phyloP scores from a whole-genome alignment of 192 early-diverging fungal genomes.

The Coemansia sp. region DNA sequence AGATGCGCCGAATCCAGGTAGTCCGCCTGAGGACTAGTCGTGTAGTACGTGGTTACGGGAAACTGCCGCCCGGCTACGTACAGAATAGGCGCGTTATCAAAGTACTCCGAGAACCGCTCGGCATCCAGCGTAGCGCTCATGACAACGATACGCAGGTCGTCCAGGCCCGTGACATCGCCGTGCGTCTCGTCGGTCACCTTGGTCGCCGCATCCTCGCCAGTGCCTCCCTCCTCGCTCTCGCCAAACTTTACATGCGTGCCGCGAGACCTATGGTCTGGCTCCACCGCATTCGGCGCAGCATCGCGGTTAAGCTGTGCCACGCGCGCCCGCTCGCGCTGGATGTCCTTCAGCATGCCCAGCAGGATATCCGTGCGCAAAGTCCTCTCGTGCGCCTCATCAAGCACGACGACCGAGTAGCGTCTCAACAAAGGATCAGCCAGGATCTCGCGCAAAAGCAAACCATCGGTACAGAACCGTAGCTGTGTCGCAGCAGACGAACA shows the following conservation, averaged over 20 bases:
- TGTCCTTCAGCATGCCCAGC: conserved; percentile 92
- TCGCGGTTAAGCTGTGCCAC: conserved; percentile 63
- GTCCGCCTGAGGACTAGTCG: conserved; percentile 62
- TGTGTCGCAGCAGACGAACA: conserved; percentile 70
- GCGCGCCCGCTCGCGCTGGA: conserved; percentile 77
- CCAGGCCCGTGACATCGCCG: conserved; percentile 35
- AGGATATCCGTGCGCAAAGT: conserved; percentile 97
- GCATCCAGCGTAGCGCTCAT: conserved; percentile 99
- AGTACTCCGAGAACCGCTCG: conserved; percentile 52
- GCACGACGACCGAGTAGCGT: conserved; percentile 93
- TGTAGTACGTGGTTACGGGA: conserved; percentile 80
- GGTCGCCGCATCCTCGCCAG: too few relatives aligned
- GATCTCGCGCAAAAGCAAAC: conserved; percentile 94
- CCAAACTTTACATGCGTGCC: conserved; percentile 32
- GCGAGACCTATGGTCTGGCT: conserved; percentile 21
- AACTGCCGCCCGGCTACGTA: conserved; percentile 67
- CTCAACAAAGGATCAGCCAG: conserved; percentile 81
- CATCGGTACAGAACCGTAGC: conserved; percentile 99
- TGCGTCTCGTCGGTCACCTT: conserved; percentile 15
- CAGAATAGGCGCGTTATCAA: conserved; percentile 85
- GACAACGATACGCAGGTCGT: conserved; percentile 88
- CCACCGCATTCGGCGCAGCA: too few relatives aligned
- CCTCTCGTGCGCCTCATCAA: conserved; percentile 99
- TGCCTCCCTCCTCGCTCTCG: background rate
- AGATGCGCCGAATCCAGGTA: too few relatives aligned